Conservation (phyloP, 306 rosid species). For the Boehmeria nivea region DNA sequence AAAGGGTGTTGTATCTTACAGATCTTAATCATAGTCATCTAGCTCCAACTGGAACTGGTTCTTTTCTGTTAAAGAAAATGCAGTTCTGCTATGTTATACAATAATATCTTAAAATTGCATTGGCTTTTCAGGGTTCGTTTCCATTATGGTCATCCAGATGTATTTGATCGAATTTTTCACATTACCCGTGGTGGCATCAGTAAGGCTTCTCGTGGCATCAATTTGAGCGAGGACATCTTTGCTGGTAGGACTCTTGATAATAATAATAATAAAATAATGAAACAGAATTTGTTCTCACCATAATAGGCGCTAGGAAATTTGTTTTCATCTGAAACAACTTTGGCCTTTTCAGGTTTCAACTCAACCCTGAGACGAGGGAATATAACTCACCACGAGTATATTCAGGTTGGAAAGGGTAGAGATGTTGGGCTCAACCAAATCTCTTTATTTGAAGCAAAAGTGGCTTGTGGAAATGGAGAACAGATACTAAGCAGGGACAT, state of each 20-base stretch:
- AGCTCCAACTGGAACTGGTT: not conserved
- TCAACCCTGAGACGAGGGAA: constrained; percentile 89
- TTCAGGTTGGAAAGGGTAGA: constrained; percentile 97
- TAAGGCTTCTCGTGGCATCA: constrained; percentile 94
- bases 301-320: not conserved
- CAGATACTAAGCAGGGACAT: constrained; percentile 85
- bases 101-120: constrained; percentile 1
- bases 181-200: constrained; percentile 99
- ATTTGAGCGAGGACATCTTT: constrained; percentile 96
- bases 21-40: not conserved
- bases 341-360: constrained; percentile 60
- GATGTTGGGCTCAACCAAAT: constrained; percentile 98
- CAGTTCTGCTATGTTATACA: not conserved
- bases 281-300: not conserved
- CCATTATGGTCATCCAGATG: constrained; percentile 99
- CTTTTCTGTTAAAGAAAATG: not conserved
- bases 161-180: constrained; percentile 93
- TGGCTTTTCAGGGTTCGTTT: constrained; percentile 73
- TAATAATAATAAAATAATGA: constrained; percentile 4
- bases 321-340: constrained; percentile 23
- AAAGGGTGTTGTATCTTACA: not conserved
- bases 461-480: constrained; percentile 97
- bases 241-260: constrained; percentile 58
- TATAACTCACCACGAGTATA: constrained; percentile 90
- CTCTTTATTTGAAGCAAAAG: constrained; percentile 95